Base-by-base conservation (phyloP, 169 alveolate species). In the Cryptosporidium felis region DNA sequence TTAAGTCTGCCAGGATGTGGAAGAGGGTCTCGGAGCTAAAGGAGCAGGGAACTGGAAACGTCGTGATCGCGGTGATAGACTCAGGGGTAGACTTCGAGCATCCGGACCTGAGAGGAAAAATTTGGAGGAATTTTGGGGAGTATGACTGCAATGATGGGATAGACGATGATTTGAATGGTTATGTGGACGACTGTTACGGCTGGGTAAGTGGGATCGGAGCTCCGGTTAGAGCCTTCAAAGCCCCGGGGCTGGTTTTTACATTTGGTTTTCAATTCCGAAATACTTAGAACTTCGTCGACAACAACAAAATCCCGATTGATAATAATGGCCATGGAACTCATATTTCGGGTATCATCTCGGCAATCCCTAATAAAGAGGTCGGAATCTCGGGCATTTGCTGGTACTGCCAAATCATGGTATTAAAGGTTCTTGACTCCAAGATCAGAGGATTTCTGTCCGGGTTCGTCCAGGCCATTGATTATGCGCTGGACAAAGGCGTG, bases 361-460 rank as follows among this genome's bases (percentile, higher is more conserved):
- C 92, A 3, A 88, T 80, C 63, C 91, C 94, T 16, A 89, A 91
- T 79, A 91, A 62, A 41, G 65, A 79, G 14, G 63, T 89, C 10
- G 94, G 94, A 6, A 82, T 91, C 44, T 67, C 92, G 6, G 94
- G 94, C n/a, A 82, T 91, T 26, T 91, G 94, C 80, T 82, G 91
- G 92, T 82, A 82, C 47, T 91, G 94, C 53, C 80, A 89, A 26
- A 62, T 91, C 47, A 81, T 89, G 90, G 88, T 81, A 26, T 44
- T 91, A 30, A 91, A 91, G 65, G 92, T 90, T 16, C 59, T 91
- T 10, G 90, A 90, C 63, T 79, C 90, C 45, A 90, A 88, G 41
- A 90, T 90, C 44, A 88, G 89, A 56, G 93, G 93, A 26, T 81
- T 90, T 51, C 62, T 90, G 26, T 81, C 91, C 62, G 89, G 92